phyloP scores from a whole-genome alignment of 2,329 filamentous ascomycete genomes.

The Herpotrichia juniperi region DNA sequence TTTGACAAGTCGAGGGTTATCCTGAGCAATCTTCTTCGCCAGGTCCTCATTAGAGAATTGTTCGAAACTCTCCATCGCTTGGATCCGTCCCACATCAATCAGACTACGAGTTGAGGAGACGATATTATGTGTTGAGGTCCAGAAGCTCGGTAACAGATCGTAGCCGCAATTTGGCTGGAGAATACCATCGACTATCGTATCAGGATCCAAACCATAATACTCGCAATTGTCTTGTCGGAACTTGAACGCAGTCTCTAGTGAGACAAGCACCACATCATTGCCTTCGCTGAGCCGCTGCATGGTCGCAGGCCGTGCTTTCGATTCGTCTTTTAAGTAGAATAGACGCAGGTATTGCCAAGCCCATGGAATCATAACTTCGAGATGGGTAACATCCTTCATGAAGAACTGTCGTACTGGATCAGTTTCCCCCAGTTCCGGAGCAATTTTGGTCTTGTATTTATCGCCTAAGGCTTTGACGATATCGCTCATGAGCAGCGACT shows the following conservation, averaged over 20 bases:
- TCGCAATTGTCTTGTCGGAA: conserved; percentile 75
- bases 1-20: conserved; percentile 59
- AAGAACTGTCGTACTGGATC: conserved; percentile 89
- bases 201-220: conserved; percentile 74
- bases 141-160: conserved; percentile 75
- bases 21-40: conserved; percentile 53
- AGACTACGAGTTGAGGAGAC: conserved; percentile 48
- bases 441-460: conserved; percentile 72
- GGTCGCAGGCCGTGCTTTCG: conserved; percentile 59
- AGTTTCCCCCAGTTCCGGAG: conserved; percentile 70
- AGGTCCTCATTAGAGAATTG: conserved; percentile 37
- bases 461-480: conserved; percentile 79
- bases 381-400: conserved; percentile 65
- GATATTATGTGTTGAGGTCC: conserved; percentile 73
- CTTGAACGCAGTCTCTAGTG: conserved; percentile 66
- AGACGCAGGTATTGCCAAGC: conserved; percentile 71
- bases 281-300: conserved; percentile 66
- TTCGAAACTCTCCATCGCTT: conserved; percentile 49
- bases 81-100: conserved; percentile 48
- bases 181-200: conserved; percentile 60
- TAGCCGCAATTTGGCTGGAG: conserved; percentile 60
- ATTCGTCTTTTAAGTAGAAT: conserved; percentile 72
- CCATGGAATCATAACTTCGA: conserved; percentile 80
- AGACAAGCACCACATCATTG: conserved; percentile 72
- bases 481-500: conserved; percentile 74